Conservation (phyloP, 305 asterid genomes). For the Solanum aculeatissimum region DNA sequence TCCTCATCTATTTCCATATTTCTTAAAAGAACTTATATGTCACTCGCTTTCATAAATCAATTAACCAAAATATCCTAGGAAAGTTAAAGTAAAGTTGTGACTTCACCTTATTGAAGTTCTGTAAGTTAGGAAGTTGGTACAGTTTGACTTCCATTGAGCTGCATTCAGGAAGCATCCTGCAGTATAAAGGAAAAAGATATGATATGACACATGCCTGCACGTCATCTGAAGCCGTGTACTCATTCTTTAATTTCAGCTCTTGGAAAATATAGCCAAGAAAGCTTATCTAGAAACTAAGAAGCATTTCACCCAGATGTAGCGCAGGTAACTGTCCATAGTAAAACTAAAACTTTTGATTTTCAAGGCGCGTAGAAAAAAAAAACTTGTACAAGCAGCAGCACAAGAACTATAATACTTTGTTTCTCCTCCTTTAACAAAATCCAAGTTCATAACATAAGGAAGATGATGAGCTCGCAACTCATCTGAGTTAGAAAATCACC, state of each 20-base stretch:
- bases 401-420: not conserved
- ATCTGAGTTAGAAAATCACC: not conserved
- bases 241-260: not conserved
- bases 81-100: not conserved
- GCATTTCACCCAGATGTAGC: not conserved
- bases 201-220: not conserved
- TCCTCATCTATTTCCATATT: not conserved
- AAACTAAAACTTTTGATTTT: not conserved
- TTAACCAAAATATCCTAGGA: not conserved
- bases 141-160: conserved; percentile 16
- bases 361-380: not conserved
- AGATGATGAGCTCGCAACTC: not conserved
- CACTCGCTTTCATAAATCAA: not conserved
- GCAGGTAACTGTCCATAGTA: not conserved
- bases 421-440: not conserved
- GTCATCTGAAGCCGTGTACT: not conserved
- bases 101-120: conserved; percentile 41
- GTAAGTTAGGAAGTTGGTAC: conserved; percentile 14
- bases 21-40: not conserved
- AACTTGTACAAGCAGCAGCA: not conserved
- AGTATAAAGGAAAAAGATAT: not conserved
- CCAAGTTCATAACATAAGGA: not conserved
- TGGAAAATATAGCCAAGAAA: not conserved
- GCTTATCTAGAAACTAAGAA: not conserved
- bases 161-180: conserved; percentile 31